A percentile compares a stretch with the other conserved stretches of the same genome.
Conservation (phyloP, 2,329 filamentous ascomycete species). For the Aspergillus tamarii region DNA sequence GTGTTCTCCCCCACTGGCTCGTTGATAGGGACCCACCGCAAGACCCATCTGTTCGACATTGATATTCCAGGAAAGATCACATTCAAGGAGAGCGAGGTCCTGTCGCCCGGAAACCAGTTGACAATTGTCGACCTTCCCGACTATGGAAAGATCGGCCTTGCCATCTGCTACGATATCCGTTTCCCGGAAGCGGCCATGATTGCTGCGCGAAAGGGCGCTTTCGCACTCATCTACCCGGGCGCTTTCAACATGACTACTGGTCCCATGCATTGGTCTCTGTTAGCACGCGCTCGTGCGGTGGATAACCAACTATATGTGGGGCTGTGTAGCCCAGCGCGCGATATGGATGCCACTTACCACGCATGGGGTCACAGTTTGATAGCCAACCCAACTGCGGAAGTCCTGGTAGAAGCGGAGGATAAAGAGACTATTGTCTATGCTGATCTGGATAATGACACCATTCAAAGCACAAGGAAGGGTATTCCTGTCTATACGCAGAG, state of each 20-base stretch:
- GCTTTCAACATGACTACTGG: conserved; percentile 96
- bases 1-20: conserved; percentile 77
- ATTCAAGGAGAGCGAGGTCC: conserved; percentile 87
- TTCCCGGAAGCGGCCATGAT: conserved; percentile 94
- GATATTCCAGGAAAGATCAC: conserved; percentile 93
- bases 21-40: conserved; percentile 87
- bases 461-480: conserved; percentile 75
- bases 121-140: conserved; percentile 85
- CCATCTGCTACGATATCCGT: conserved; percentile 96
- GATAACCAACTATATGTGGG: conserved; percentile 96
- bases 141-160: conserved; percentile 83
- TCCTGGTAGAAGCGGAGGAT: conserved; percentile 80
- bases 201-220: conserved; percentile 82
- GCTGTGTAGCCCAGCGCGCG: conserved; percentile 86
- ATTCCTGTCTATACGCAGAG: conserved; percentile 86
- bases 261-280: conserved; percentile 85
- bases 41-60: conserved; percentile 97
- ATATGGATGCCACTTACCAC: conserved; percentile 75
- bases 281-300: conserved; percentile 79
- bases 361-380: conserved; percentile 92
- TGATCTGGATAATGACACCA: conserved; percentile 68
- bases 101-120: conserved; percentile 81
- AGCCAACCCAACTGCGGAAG: conserved; percentile 80
- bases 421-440: conserved; percentile 74
- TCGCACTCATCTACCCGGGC: conserved; percentile 89